These are phyloP conservation scores for Stachybotrys elegans DNA, from an alignment of 2,329 filamentous ascomycete species.

Conservation along the genomic window DNA sequence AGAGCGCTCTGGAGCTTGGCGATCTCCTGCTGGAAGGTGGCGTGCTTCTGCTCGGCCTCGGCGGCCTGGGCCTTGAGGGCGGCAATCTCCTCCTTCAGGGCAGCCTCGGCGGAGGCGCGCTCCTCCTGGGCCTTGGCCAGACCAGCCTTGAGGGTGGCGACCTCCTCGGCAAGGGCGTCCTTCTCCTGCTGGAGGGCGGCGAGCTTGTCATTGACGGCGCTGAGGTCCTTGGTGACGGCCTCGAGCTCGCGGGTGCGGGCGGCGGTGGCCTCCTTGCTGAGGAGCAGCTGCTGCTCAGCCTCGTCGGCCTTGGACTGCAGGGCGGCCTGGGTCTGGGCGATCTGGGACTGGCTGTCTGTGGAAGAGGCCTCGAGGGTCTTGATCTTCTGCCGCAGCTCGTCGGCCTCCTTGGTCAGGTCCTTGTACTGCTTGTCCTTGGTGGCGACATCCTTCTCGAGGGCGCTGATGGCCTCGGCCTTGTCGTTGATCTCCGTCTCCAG, in stretches of 20 bases:
- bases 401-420: constrained; percentile 27
- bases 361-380: constrained; percentile 26
- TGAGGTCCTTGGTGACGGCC: constrained; percentile 15
- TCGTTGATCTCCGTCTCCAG: constrained; percentile 35
- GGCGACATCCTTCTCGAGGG: constrained; percentile 24
- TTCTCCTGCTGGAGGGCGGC: constrained; percentile 20
- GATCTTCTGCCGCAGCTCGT: constrained; percentile 33
- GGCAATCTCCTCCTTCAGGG: constrained; percentile 23
- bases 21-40: constrained; percentile 22
- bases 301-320: constrained; percentile 21
- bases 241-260: constrained; percentile 16
- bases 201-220: constrained; percentile 19
- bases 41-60: constrained; percentile 25
- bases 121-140: constrained; percentile 28
- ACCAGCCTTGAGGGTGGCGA: constrained; percentile 26
- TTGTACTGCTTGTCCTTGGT: constrained; percentile 33
- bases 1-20: constrained; percentile 25
- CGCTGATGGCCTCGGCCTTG: constrained; percentile 28
- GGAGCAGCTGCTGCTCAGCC: constrained; percentile 17
- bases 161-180: constrained; percentile 25
- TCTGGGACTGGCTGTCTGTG: constrained; percentile 22
- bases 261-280: constrained; percentile 18
- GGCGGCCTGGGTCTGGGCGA: constrained; percentile 28
- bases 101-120: constrained; percentile 25
- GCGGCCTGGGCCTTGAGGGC: constrained; percentile 28